A percentile compares a stretch with the other conserved stretches of the same genome.
phyloP scores from a whole-genome alignment of 179 eudicot species.

The Dionaea muscipula region DNA sequence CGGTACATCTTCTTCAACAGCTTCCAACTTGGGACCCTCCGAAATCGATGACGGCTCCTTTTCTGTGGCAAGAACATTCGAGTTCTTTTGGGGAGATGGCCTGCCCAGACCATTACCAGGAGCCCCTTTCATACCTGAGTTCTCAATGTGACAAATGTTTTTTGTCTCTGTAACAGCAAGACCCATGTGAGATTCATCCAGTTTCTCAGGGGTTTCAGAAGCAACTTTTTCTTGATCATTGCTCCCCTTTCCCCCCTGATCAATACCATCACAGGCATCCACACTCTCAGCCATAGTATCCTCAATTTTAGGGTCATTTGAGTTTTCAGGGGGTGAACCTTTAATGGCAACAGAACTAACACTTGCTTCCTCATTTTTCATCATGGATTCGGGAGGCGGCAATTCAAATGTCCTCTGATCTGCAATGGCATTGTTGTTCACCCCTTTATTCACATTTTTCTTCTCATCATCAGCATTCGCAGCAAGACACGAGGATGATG shows the following conservation, averaged over 20 bases:
- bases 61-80: constrained; percentile 6
- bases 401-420: constrained; percentile 17
- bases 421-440: constrained; percentile 6
- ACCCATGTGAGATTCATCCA: constrained; percentile 4
- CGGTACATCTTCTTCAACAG: constrained; percentile 14
- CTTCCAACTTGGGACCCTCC: constrained; percentile 4
- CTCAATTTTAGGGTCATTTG: constrained; percentile 10
- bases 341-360: constrained; percentile 14
- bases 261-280: constrained; percentile 7
- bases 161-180: constrained; percentile 9
- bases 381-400: constrained; percentile 14
- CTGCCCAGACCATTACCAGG: constrained; percentile 15
- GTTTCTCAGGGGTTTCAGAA: constrained; percentile 6
- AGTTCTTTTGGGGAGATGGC: constrained; percentile 3
- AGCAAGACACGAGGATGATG: constrained; percentile 6
- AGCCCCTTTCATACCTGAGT: constrained; percentile 11
- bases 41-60: neutral
- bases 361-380: constrained; percentile 10
- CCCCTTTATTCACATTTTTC: constrained; percentile 12
- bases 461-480: constrained; percentile 15
- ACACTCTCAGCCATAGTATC: constrained; percentile 7
- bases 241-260: constrained; percentile 5
- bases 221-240: constrained; percentile 8
- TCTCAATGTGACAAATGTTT: constrained; percentile 6
- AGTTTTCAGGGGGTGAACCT: constrained; percentile 13